Base-by-base conservation (phyloP, 495 filamentous ascomycete species). In the Aspergillus funiculosus region DNA sequence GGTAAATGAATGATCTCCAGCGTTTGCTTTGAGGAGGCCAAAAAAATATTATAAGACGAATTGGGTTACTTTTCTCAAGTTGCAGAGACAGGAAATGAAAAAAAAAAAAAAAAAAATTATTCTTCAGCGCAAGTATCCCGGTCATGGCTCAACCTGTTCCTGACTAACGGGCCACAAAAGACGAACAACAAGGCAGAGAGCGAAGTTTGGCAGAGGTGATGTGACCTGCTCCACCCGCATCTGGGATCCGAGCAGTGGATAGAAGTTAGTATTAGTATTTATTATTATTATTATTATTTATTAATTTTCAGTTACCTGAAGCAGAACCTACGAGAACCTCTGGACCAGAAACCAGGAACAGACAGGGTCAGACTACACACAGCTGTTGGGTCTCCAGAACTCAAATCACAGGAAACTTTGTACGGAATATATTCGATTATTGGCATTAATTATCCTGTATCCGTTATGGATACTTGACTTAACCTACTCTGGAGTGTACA, bases 181-280 rank as follows among this genome's bases (percentile, higher is more conserved):
- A 10, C 37, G 49, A 46, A 52, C 48, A 51, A 29, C 34, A 43
- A 45, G 35, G 32, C 39, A 39, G 39, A 18, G 35, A 35, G 20
- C 21, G 22, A 18, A 22, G 20, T 11, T 6, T 15, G 15, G n/a
- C n/a, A n/a, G n/a, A n/a, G 28, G 34, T 52, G 54, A 53, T 50
- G 50, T 50, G 45, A 50, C 40, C 25, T 36, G 48, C 54, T 51
- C 54, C 54, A 57, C 54, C 39, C 39, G 39, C 54, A 57, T 52
- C 49, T 49, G 35, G 36, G 44, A 49, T 38, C 53, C 48, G 53
- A 50, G 41, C 34, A 38, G 24, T 38, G 43, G 43, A 46, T 29
- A 39, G 32, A 28, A 28, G 1, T n/a, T 9, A 34, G 7, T 15
- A 11, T 15, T 13, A 34, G 31, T n/a, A 34, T 13, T 34, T 34